These are phyloP conservation scores for Russula ochroleuca DNA, from an alignment of 768 basidiomycete genomes.

Conservation along the genomic window DNA sequence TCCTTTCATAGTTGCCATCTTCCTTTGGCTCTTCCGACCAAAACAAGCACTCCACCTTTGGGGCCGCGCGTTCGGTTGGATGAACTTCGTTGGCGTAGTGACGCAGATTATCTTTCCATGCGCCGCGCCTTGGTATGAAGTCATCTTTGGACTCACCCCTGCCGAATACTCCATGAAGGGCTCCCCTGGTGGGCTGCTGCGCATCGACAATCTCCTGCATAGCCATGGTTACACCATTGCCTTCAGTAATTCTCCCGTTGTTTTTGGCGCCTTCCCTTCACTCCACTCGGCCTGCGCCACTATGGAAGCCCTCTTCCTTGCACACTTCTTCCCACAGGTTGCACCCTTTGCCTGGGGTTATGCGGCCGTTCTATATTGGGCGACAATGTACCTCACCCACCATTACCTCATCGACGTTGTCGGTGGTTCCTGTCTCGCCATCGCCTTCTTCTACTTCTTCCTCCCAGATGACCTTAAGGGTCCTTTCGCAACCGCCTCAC, in stretches of 20 bases:
- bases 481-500: constrained; percentile 49
- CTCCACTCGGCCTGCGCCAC: constrained; percentile 90
- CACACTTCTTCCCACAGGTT: constrained; percentile 87
- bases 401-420: constrained; percentile 99
- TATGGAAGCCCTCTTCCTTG: constrained; percentile 86
- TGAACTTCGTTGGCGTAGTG: constrained; percentile 86
- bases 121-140: constrained; percentile 95
- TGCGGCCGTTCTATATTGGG: constrained; percentile 87
- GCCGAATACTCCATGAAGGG: constrained; percentile 91
- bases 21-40: constrained; percentile 87
- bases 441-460: constrained; percentile 80
- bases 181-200: constrained; percentile 86
- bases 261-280: constrained; percentile 96
- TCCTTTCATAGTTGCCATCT: constrained; percentile 81
- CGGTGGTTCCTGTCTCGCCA: constrained; percentile 86
- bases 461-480: constrained; percentile 77
- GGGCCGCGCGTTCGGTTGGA: constrained; percentile 85
- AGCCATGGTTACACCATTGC: constrained; percentile 67
- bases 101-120: constrained; percentile 88
- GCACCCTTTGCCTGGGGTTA: constrained; percentile 75
- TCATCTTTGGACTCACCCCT: constrained; percentile 93
- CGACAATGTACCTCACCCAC: constrained; percentile 97
- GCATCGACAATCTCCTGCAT: constrained; percentile 87
- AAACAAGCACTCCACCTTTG: constrained; percentile 78
- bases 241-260: constrained; percentile 85